Evolutionary conservation across 768 basidiomycete genomes (phyloP), one percentile per base, ranked within the genome.

Genomic region (Neoboletus magnificus): DNA sequence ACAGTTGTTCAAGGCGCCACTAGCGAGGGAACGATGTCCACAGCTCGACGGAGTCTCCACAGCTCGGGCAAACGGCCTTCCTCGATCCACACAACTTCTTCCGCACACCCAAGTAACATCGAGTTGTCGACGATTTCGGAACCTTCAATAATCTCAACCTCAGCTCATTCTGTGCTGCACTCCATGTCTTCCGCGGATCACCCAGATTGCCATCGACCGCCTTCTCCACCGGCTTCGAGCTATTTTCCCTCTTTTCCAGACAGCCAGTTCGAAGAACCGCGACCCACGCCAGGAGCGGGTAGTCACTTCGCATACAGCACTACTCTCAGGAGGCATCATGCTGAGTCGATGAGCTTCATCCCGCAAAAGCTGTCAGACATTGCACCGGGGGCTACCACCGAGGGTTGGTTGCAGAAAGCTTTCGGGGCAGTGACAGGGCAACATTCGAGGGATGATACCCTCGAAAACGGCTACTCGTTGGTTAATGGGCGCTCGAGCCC

Each of bases 291-390:
- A 0, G 84, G 83, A 49, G 88, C 91, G 1, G 78, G 80, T 30
- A 68, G 81, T 5, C 91, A 93, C 65, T 93, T 93, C 63, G 85
- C 89, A 1, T 92, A 90, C 69, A 91, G 88, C 61, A 92, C 90
- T 0, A 89, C 87, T 0, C 76, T 93, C 20, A 74, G 90, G 29
- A 70, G 91, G 52, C 91, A 92, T 56, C 77, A 80, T 22, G 4
- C 37, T 11, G 84, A 86, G 20, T 37, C 63, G 12, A 56, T 48
- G 45, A 66, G 72, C 11, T 75, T 27, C 69, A 58, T 77, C 10
- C 69, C 76, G 6, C 80, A 79, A 10, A 74, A 73, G 29, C 36
- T 76, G 6, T 68, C 68, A 4, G 63, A 68, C n/a, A 60, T 68
- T 0, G 22, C 56, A 12, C 58, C 61, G 0, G 77, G 72, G 10